Conservation (phyloP, 345 rosid species). For the Populus euphratica region DNA sequence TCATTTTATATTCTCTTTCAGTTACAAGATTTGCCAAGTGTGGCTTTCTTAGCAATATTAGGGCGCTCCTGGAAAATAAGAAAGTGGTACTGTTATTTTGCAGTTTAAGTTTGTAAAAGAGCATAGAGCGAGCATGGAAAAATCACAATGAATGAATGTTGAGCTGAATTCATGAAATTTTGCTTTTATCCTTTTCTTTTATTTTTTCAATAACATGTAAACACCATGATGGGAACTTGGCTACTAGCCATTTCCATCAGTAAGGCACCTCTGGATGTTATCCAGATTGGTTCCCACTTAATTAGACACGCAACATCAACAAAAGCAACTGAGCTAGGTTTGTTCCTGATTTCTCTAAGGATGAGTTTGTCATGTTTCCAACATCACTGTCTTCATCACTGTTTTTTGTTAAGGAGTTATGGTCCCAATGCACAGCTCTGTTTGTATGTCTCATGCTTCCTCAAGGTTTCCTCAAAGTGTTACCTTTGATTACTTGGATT, state of each 20-base stretch:
- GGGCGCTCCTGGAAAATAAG: no score
- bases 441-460: slow-evolving; percentile 67
- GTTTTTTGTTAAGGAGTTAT: slow-evolving; percentile 15
- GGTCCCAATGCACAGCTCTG: slow-evolving; percentile 45
- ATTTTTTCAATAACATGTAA: neutral
- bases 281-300: neutral
- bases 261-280: neutral
- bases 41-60: no score
- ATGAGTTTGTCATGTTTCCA: slow-evolving; percentile 45
- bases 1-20: no score
- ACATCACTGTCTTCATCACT: neutral
- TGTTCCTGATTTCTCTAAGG: slow-evolving; percentile 48
- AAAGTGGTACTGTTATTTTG: no score
- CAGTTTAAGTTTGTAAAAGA: no score
- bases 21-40: no score
- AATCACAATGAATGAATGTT: neutral
- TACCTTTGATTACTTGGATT: slow-evolving; percentile 80
- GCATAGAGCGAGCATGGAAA: neutral
- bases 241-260: neutral
- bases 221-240: neutral
- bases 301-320: neutral
- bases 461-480: slow-evolving; percentile 79
- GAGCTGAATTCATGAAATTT: neutral
- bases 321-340: slow-evolving; percentile 64
- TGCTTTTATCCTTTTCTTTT: neutral